These are phyloP conservation scores for Penicillium paxilli DNA, from an alignment of 495 filamentous ascomycete genomes.

Conservation along the genomic window DNA sequence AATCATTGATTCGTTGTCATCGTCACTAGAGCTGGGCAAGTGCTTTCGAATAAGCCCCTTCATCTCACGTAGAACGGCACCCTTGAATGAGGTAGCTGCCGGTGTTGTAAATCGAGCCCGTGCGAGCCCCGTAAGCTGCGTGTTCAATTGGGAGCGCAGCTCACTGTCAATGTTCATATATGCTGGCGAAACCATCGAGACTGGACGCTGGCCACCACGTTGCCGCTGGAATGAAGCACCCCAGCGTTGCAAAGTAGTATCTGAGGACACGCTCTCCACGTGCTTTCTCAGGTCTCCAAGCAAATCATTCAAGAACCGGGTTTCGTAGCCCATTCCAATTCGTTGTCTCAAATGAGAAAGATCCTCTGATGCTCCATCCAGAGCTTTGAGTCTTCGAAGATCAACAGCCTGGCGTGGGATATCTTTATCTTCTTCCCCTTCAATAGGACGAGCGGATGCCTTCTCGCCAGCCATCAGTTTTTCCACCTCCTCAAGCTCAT, in stretches of 20 bases:
- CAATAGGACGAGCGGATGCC: conserved; percentile 23
- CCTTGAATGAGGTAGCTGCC: conserved; percentile 82
- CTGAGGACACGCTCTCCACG: conserved; percentile 68
- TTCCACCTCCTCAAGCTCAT: conserved; percentile 74
- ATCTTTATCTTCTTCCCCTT: conserved; percentile 24
- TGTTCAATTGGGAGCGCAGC: conserved; percentile 65
- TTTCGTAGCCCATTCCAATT: conserved; percentile 85
- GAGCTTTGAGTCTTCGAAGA: conserved; percentile 72
- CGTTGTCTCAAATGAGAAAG: conserved; percentile 71
- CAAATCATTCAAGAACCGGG: conserved; percentile 74
- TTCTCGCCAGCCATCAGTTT: conserved; percentile 71
- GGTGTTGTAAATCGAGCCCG: conserved; percentile 73
- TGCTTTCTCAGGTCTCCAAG: conserved; percentile 80
- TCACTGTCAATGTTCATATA: conserved; percentile 70
- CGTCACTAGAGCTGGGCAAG: conserved; percentile 87
- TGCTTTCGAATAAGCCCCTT: conserved; percentile 81
- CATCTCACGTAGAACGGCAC: conserved; percentile 83
- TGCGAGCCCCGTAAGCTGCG: conserved; percentile 74
- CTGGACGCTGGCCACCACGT: conserved; percentile 65
- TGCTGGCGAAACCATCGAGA: conserved; percentile 65
- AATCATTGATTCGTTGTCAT: conserved; percentile 87
- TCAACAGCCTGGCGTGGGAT: conserved; percentile 52
- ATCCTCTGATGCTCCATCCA: conserved; percentile 77
- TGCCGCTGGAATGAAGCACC: conserved; percentile 60
- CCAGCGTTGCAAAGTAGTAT: conserved; percentile 79